Evolutionary conservation across 2,329 filamentous ascomycete species (phyloP).

Genomic region (Xylariaceae sp.): DNA sequence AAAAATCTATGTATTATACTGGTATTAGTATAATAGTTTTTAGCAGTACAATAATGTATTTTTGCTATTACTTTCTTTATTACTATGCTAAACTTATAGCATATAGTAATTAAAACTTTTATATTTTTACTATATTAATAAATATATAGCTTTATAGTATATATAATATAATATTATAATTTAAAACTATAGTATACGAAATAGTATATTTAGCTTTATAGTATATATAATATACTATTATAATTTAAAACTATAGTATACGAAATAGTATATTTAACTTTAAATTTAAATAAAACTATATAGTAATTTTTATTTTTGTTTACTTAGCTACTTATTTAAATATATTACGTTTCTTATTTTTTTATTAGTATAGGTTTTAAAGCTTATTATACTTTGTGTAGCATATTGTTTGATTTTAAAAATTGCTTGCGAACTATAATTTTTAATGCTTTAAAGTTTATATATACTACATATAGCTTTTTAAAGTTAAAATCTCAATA

Average conservation of each 20-base stretch:
- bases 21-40: not conserved
- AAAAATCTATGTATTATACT: not conserved
- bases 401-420: not conserved
- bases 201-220: not conserved
- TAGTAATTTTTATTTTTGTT: not conserved
- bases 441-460: not conserved
- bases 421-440: not conserved
- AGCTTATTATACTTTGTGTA: not conserved
- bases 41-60: not conserved
- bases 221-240: not conserved
- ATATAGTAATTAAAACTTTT: not conserved
- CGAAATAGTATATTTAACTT: not conserved
- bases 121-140: not conserved
- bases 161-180: not conserved
- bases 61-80: not conserved
- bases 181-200: not conserved
- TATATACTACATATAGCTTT: not conserved
- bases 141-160: not conserved
- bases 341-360: not conserved
- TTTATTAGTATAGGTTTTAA: not conserved
- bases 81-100: not conserved
- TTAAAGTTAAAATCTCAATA: not conserved
- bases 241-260: not conserved
- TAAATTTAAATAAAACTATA: not conserved
- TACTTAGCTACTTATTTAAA: not conserved